Evolutionary conservation across 1,284 basidiomycete species (phyloP).

Genomic region (Trichosporon sp.): DNA sequence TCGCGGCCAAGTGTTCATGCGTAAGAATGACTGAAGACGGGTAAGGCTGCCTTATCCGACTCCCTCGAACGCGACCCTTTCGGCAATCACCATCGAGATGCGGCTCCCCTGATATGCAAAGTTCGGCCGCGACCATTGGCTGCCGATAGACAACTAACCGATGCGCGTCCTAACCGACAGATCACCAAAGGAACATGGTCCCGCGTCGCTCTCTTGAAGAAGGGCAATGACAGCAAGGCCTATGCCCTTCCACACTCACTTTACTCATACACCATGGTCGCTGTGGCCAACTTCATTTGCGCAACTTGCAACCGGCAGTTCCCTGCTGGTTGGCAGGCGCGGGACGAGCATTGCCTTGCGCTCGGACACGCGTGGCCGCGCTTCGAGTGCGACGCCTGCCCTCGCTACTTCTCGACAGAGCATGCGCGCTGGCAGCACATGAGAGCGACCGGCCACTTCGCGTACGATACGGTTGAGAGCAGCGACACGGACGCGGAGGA

Average conservation of each 20-base stretch:
- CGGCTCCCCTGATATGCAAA: too few relatives aligned
- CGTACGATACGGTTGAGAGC: background rate
- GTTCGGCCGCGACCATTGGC: too few relatives aligned
- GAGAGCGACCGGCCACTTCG: background rate
- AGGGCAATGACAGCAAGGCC: background rate
- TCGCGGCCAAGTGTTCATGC: too few relatives aligned
- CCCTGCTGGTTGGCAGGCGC: conserved; percentile 6
- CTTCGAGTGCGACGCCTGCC: conserved; percentile 2
- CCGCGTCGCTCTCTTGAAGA: too few relatives aligned
- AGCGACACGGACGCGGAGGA: background rate
- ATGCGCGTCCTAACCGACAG: too few relatives aligned
- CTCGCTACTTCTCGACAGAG: background rate
- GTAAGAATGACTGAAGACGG: too few relatives aligned
- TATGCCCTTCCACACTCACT: background rate
- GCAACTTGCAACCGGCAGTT: conserved; percentile 1
- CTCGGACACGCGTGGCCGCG: conserved; percentile 3
- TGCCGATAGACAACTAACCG: too few relatives aligned
- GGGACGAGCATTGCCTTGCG: conserved; percentile 5
- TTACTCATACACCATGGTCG: background rate
- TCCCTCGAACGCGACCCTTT: too few relatives aligned
- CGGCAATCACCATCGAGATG: too few relatives aligned
- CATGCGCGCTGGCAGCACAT: background rate
- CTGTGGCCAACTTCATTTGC: background rate
- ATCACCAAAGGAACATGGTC: too few relatives aligned
- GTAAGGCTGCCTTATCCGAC: too few relatives aligned